These are phyloP conservation scores for Aspergillus indologenus DNA, from an alignment of 495 filamentous ascomycete species.

Conservation along the genomic window DNA sequence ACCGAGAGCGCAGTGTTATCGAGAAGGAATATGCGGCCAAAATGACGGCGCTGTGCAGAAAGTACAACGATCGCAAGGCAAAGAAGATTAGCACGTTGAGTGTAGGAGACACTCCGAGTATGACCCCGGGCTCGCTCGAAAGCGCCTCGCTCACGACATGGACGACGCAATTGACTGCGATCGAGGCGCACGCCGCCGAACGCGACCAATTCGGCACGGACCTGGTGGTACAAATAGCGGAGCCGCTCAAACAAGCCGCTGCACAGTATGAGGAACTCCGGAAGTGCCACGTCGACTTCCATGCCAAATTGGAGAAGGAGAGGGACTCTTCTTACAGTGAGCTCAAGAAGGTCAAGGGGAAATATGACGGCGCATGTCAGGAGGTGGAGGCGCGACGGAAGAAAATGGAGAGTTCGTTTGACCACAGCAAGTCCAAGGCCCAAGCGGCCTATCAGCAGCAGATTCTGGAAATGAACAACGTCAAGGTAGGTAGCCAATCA, in stretches of 20 bases:
- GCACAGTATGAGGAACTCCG: slow-evolving; percentile 84
- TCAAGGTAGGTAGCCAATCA: slow-evolving; percentile 56
- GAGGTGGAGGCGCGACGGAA: slow-evolving; percentile 93
- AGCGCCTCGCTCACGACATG: slow-evolving; percentile 95
- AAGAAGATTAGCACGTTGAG: slow-evolving; percentile 85
- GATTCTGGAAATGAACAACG: slow-evolving; percentile 88
- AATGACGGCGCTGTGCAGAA: slow-evolving; percentile 82
- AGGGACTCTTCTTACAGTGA: slow-evolving; percentile 79
- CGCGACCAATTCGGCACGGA: slow-evolving; percentile 81
- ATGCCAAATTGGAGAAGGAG: slow-evolving; percentile 83
- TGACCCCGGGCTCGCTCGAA: slow-evolving; percentile 94
- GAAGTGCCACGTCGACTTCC: slow-evolving; percentile 86
- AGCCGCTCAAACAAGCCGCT: slow-evolving; percentile 71
- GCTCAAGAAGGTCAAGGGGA: slow-evolving; percentile 83
- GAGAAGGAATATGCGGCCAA: slow-evolving; percentile 95
- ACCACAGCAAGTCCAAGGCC: slow-evolving; percentile 79
- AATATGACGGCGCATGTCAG: slow-evolving; percentile 90
- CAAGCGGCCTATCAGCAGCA: slow-evolving; percentile 88
- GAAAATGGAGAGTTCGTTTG: slow-evolving; percentile 87
- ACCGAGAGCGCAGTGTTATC: slow-evolving; percentile 86
- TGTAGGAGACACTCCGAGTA: slow-evolving; percentile 86
- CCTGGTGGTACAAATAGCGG: slow-evolving; percentile 72
- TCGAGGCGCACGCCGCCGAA: slow-evolving; percentile 84
- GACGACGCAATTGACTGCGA: slow-evolving; percentile 85
- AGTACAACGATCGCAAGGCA: slow-evolving; percentile 93